phyloP scores from a whole-genome alignment of 2,329 filamentous ascomycete species.

The Pseudogymnoascus sp. region DNA sequence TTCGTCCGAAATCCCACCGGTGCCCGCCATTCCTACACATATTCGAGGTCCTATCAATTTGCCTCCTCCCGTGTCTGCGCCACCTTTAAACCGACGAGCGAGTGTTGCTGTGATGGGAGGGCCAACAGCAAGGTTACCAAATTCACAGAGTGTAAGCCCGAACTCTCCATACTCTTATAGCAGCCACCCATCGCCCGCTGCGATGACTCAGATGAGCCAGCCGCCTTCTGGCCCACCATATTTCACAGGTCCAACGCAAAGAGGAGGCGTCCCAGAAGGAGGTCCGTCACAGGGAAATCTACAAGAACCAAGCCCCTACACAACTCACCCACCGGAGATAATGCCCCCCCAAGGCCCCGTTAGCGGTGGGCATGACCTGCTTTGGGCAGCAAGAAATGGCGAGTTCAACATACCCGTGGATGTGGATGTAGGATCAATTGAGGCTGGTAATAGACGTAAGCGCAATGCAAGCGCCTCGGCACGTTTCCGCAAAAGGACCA shows the following conservation, averaged over 20 bases:
- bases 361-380: constrained; percentile 35
- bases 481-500: constrained; percentile 72
- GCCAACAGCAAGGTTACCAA: constrained; percentile 22
- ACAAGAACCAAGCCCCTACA: constrained; percentile 26
- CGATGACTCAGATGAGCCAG: constrained; percentile 23
- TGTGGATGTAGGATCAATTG: constrained; percentile 71
- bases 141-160: constrained; percentile 37
- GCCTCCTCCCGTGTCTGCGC: constrained; percentile 36
- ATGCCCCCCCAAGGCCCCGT: constrained; percentile 24
- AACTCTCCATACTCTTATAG: constrained; percentile 42
- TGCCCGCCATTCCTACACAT: constrained; percentile 31
- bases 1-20: constrained; percentile 37
- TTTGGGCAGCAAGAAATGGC: constrained; percentile 46
- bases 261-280: constrained; percentile 21
- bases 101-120: constrained; percentile 33
- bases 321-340: not conserved
- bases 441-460: constrained; percentile 78
- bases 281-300: constrained; percentile 21
- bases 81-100: constrained; percentile 28
- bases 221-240: constrained; percentile 22
- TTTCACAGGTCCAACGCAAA: constrained; percentile 26
- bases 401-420: constrained; percentile 63
- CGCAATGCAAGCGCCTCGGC: constrained; percentile 82
- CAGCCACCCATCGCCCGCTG: constrained; percentile 33
- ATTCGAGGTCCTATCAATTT: constrained; percentile 13